These are phyloP conservation scores for Trametes polyzona DNA, from an alignment of 1,284 basidiomycete genomes.

Conservation along the genomic window DNA sequence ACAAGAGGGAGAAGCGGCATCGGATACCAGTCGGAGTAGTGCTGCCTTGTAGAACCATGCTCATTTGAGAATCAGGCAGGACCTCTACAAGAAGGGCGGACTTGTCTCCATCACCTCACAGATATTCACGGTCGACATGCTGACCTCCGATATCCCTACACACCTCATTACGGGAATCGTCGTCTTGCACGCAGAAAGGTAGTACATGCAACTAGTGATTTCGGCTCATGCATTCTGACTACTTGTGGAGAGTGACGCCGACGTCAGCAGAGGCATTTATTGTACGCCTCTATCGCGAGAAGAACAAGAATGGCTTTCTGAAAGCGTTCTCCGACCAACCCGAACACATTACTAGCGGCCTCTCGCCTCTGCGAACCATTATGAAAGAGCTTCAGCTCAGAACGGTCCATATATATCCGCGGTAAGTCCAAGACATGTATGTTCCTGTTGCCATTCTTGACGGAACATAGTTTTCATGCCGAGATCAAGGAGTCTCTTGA, in stretches of 20 bases:
- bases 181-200: conserved; percentile 94
- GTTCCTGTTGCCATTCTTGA: not conserved
- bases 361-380: conserved; percentile 90
- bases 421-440: conserved; percentile 49
- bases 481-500: conserved; percentile 82
- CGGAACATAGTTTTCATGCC: conserved; percentile 78
- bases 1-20: too few species aligned
- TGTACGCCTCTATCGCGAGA: conserved; percentile 84
- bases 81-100: conserved; percentile 86
- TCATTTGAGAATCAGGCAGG: conserved; percentile 58
- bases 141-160: conserved; percentile 85
- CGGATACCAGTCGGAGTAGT: too few species aligned
- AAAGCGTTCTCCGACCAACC: conserved; percentile 98
- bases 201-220: not conserved
- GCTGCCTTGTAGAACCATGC: too few species aligned
- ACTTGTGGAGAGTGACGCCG: conserved; percentile 88
- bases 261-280: conserved; percentile 91
- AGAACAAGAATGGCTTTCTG: conserved; percentile 88
- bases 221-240: not conserved
- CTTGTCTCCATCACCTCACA: conserved; percentile 92
- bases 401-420: conserved; percentile 89
- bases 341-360: conserved; percentile 90
- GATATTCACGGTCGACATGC: conserved; percentile 94
- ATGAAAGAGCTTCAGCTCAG: conserved; percentile 92
- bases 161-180: conserved; percentile 91